These are phyloP conservation scores for Pythium vanterpoolii DNA, from an alignment of 352 stramenopile species.

Conservation along the genomic window DNA sequence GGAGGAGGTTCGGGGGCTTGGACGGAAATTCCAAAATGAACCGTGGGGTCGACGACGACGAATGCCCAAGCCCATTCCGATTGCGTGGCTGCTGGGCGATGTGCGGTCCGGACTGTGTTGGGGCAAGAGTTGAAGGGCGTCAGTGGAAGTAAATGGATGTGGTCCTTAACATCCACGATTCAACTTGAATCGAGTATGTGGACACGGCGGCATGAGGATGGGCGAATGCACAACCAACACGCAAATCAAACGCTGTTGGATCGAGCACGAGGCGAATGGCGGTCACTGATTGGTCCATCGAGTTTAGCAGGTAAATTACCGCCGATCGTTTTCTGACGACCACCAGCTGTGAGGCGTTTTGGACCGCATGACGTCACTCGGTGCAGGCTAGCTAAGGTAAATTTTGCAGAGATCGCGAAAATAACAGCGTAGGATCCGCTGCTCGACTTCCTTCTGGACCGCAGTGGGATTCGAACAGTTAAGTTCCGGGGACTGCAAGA, in stretches of 20 bases:
- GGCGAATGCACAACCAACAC: constrained; percentile 4
- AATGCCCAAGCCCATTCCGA: constrained; percentile 1
- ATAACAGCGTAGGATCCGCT: constrained; percentile 80
- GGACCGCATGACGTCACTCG: constrained; percentile 13
- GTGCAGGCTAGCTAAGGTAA: constrained; percentile 31
- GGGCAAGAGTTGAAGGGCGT: constrained; percentile 4
- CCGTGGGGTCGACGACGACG: not conserved
- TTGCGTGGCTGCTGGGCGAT: constrained; percentile 12
- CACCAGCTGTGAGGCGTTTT: not conserved
- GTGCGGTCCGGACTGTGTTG: constrained; percentile 4
- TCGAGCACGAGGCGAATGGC: not conserved
- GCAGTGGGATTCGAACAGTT: constrained; percentile 69
- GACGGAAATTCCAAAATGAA: constrained; percentile 17
- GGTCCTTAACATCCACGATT: not conserved
- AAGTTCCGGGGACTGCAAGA: constrained; percentile 81
- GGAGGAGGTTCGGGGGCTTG: not conserved
- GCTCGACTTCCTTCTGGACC: constrained; percentile 66
- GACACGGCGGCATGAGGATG: not conserved
- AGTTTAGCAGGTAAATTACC: constrained; percentile 3
- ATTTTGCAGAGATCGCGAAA: constrained; percentile 72
- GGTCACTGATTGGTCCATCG: constrained; percentile 5
- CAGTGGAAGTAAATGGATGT: constrained; percentile 10
- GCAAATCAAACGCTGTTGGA: constrained; percentile 1
- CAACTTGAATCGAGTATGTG: constrained; percentile 9
- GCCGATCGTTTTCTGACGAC: not conserved